Conservation (phyloP, 305 asterid species). For the Fraxinus greggii region DNA sequence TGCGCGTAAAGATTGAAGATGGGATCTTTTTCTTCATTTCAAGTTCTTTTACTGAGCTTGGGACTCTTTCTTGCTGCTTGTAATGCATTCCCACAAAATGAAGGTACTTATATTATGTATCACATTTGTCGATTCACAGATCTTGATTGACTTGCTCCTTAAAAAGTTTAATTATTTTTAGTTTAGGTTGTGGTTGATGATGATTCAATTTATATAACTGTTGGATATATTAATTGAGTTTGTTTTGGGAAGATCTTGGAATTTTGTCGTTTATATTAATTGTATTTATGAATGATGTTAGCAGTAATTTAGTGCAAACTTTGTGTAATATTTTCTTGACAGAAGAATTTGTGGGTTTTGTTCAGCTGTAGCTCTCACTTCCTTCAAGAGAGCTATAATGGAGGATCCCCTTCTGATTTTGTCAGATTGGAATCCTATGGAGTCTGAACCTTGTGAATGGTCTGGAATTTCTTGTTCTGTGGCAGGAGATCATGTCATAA, state of each 20-base stretch:
- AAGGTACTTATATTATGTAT: conserved; percentile 44
- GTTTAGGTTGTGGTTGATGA: conserved; percentile 7
- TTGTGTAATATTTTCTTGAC: conserved; percentile 11
- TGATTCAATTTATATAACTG: conserved; percentile 17
- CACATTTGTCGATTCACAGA: conserved; percentile 32
- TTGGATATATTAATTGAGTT: conserved; percentile 16
- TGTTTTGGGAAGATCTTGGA: conserved; percentile 27
- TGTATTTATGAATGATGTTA: conserved; percentile 6
- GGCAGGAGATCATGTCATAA: conserved; percentile 65
- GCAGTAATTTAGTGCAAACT: conserved; percentile 7
- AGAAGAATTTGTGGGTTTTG: conserved; percentile 26
- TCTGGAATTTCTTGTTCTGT: conserved; percentile 67
- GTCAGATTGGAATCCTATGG: conserved; percentile 79
- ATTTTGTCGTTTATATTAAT: conserved; percentile 19
- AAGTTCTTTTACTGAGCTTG: conserved; percentile 42
- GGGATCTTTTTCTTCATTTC: conserved; percentile 37
- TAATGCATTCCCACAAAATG: conserved; percentile 56
- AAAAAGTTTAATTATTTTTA: neutral
- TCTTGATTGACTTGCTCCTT: conserved; percentile 37
- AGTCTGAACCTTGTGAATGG: conserved; percentile 87
- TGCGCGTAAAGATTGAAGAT: conserved; percentile 38
- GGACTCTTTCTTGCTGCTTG: conserved; percentile 41
- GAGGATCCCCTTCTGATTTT: conserved; percentile 80
- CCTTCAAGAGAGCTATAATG: conserved; percentile 78
- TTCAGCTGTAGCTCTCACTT: conserved; percentile 68